These are phyloP conservation scores for Tagetes erecta DNA, from an alignment of 129 eudicot species.

Conservation along the genomic window DNA sequence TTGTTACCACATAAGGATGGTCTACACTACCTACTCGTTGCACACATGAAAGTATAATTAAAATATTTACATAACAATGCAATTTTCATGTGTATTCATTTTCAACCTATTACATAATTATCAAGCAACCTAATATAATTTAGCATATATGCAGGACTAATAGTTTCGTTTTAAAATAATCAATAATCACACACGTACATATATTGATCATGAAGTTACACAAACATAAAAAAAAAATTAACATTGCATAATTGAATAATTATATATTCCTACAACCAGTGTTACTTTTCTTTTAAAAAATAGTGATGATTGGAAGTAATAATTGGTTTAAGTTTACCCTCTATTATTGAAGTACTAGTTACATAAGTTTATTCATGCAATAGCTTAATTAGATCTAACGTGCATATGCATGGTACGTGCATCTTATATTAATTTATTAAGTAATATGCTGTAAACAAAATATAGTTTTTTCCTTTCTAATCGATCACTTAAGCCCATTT, in stretches of 20 bases:
- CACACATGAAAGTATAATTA: too few relatives aligned
- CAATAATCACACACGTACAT: too few relatives aligned
- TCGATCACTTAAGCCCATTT: not conserved
- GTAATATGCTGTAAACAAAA: not conserved
- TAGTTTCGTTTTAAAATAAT: too few relatives aligned
- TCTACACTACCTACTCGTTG: too few relatives aligned
- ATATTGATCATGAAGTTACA: too few relatives aligned
- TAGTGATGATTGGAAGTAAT: slow-evolving; percentile 8
- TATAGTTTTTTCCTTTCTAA: not conserved
- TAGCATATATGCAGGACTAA: too few relatives aligned
- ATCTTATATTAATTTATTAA: not conserved
- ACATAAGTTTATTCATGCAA: slow-evolving; percentile 20
- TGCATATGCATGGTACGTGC: not conserved
- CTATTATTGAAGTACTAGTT: slow-evolving; percentile 20
- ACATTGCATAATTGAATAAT: not conserved
- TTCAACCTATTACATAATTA: too few relatives aligned
- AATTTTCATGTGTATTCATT: too few relatives aligned
- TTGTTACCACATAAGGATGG: too few relatives aligned
- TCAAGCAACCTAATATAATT: too few relatives aligned
- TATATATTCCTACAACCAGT: not conserved
- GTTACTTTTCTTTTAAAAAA: not conserved
- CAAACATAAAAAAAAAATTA: too few relatives aligned
- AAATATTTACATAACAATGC: too few relatives aligned
- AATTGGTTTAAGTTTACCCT: slow-evolving; percentile 16
- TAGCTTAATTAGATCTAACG: slow-evolving; percentile 1